phyloP scores from a whole-genome alignment of 208 protist genomes.

The Trichomonas gallinae region DNA sequence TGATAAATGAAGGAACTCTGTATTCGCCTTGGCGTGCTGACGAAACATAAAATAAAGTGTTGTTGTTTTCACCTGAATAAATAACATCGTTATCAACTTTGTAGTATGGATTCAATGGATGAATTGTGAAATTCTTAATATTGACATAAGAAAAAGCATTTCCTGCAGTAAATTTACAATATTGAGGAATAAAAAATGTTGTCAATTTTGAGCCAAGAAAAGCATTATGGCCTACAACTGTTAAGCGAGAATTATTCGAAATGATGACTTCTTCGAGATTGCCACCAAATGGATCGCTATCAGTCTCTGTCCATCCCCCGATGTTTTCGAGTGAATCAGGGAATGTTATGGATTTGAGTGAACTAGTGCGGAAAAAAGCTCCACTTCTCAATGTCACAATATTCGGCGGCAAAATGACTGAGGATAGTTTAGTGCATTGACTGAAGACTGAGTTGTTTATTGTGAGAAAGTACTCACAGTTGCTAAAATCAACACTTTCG shows the following conservation, averaged over 20 bases:
- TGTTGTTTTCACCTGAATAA: background rate
- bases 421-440: background rate
- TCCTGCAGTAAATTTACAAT: background rate
- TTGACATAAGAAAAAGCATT: background rate
- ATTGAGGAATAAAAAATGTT: background rate
- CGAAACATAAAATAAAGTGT: background rate
- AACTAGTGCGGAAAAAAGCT: too few relatives aligned
- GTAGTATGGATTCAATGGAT: background rate
- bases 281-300: background rate
- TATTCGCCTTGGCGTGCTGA: background rate
- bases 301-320: background rate
- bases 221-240: background rate
- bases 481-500: background rate
- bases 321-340: background rate
- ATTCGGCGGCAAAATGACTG: background rate
- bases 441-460: background rate
- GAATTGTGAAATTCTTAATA: background rate
- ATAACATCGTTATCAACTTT: background rate
- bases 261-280: background rate
- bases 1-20: background rate
- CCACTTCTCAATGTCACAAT: too few relatives aligned
- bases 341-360: too few relatives aligned
- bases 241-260: background rate
- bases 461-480: background rate
- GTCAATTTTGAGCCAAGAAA: background rate